Evolutionary conservation across 1,284 basidiomycete genomes (phyloP), one percentile per base, ranked within the genome.

Genomic region (Tilletia setariae): DNA sequence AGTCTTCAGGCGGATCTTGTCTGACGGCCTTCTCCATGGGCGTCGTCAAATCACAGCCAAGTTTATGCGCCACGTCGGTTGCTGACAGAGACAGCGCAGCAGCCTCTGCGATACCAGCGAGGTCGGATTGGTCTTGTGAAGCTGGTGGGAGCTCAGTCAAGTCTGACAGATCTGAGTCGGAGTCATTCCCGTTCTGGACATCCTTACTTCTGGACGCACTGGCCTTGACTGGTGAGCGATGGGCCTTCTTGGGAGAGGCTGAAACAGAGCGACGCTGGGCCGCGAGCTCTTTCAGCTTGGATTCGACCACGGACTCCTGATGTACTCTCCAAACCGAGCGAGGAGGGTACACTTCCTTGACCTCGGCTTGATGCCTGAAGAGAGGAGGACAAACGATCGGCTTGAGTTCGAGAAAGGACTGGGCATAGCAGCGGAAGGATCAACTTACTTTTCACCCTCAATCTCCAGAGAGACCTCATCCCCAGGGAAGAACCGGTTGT

Each of bases 401-500:
- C 4, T 11, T 40, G 6, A 40, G 35, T 40, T 40, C 11, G 6
- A 40, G 35, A 11, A 4, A 11, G 6, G 35, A 6, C 11, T 40
- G 43, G n/a, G 28, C 25, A 2, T 65, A n/a, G 13, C 8, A 65
- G 46, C 21, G 9, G 25, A 25, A 19, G 64, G 16, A 56, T 8
- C 62, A 28, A 68, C 78, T 65, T 25, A 79, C 79, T 77, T 80
- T 70, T 81, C 82, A 25, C 79, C 71, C 3, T 75, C 68, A 21
- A 81, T 65, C 62, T 84, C 83, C 28, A 84, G 77, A 43, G 80
- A 78, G 32, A 82, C 74, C 9, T 69, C 65, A 84, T 98, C 95
- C 73, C 89, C 89, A 62, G 87, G 86, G 82, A 93, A 98, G 85
- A 94, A 98, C 44, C 95, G 88, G 84, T 97, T 90, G 77, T 93